Evolutionary conservation across 176 grass and related monocot genomes (phyloP).

Genomic region (Aegilops longissima): DNA sequence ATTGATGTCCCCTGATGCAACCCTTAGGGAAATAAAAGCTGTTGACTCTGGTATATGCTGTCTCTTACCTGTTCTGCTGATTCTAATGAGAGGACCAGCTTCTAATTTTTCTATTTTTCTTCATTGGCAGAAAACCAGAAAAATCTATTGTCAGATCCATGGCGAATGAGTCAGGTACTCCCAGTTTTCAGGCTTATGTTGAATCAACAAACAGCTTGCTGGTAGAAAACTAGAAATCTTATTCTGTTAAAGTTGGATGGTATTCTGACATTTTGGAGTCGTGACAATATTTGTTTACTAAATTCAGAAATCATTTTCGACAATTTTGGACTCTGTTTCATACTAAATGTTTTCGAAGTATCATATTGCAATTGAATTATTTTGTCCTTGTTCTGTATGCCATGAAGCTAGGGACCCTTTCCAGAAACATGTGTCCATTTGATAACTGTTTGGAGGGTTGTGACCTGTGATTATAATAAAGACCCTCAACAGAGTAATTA

Average conservation of each 20-base stretch:
- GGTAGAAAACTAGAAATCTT: background rate
- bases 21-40: constrained; percentile 94
- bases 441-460: background rate
- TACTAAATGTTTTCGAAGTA: background rate
- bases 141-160: constrained; percentile 75
- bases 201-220: constrained; percentile 26
- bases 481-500: background rate
- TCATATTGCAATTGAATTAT: constrained; percentile 3
- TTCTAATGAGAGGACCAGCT: constrained; percentile 5
- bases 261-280: background rate
- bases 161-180: constrained; percentile 91
- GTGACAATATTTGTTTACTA: background rate
- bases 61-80: constrained; percentile 18
- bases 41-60: constrained; percentile 81
- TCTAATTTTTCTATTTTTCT: constrained; percentile 4
- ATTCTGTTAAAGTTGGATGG: constrained; percentile 28
- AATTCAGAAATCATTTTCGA: background rate
- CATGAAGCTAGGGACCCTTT: background rate
- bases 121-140: constrained; percentile 81
- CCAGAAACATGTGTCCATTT: constrained; percentile 6
- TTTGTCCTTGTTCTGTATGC: background rate
- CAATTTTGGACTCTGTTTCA: background rate
- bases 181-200: constrained; percentile 19
- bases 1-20: constrained; percentile 92
- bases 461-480: background rate